A percentile compares a stretch with the other conserved stretches of the same genome.
phyloP scores from a whole-genome alignment of 2,329 filamentous ascomycete species.

The Phyllosticta citrichinensis region DNA sequence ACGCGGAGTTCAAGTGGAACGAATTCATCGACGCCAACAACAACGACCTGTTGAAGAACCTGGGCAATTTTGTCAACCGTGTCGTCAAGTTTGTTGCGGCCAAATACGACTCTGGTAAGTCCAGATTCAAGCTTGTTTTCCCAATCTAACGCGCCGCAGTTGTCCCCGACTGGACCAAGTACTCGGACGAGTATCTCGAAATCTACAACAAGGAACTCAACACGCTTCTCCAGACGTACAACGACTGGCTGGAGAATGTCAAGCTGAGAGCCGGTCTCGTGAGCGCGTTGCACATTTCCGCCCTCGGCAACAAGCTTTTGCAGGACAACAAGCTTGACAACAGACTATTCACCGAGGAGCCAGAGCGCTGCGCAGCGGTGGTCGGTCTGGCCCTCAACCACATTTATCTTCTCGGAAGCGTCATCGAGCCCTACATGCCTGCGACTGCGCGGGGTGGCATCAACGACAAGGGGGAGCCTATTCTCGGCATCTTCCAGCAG shows the following conservation, averaged over 20 bases:
- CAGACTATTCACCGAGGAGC: constrained; percentile 48
- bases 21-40: constrained; percentile 80
- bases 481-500: constrained; percentile 56
- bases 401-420: constrained; percentile 13
- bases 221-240: constrained; percentile 54
- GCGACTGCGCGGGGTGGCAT: constrained; percentile 9
- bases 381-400: constrained; percentile 17
- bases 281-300: constrained; percentile 57
- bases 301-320: constrained; percentile 44
- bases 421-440: constrained; percentile 65
- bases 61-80: constrained; percentile 50
- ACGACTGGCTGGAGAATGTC: constrained; percentile 58
- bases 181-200: constrained; percentile 32
- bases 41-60: constrained; percentile 70
- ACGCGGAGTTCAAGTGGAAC: constrained; percentile 85
- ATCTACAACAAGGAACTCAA: constrained; percentile 53
- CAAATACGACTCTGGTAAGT: constrained; percentile 53
- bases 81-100: constrained; percentile 61
- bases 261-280: constrained; percentile 59
- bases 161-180: constrained; percentile 56
- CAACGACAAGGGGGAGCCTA: constrained; percentile 8
- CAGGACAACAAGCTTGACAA: constrained; percentile 55
- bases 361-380: constrained; percentile 49
- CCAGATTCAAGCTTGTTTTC: background rate
- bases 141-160: constrained; percentile 20